phyloP scores from a whole-genome alignment of 1,284 basidiomycete genomes.

The Heterobasidion annosum region DNA sequence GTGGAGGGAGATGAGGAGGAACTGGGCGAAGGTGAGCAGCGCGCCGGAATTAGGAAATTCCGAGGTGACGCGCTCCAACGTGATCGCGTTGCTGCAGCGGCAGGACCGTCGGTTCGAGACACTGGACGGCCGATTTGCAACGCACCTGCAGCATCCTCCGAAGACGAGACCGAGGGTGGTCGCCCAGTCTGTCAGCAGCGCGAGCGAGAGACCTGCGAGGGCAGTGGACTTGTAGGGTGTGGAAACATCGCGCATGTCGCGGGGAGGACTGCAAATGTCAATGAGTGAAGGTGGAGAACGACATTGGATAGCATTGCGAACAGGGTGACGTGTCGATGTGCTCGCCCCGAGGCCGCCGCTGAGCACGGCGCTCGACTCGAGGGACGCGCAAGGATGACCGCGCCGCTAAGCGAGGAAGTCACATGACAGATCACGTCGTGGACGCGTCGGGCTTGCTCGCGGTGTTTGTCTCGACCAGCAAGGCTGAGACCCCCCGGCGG shows the following conservation, averaged over 20 bases:
- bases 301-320: too few species aligned
- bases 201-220: neutral
- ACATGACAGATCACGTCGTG: too few species aligned
- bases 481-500: too few species aligned
- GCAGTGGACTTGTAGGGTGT: neutral
- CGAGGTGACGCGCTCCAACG: slow-evolving; percentile 58
- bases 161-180: slow-evolving; percentile 62
- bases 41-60: slow-evolving; percentile 59
- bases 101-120: neutral
- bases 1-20: slow-evolving; percentile 63
- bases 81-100: slow-evolving; percentile 55
- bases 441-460: too few species aligned
- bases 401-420: too few species aligned
- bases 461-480: too few species aligned
- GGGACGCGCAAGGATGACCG: too few species aligned
- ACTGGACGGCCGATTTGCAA: neutral
- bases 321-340: too few species aligned
- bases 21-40: slow-evolving; percentile 82
- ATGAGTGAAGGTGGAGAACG: too few species aligned
- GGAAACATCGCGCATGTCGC: neutral
- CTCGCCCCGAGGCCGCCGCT: too few species aligned
- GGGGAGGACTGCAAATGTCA: too few species aligned
- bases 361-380: too few species aligned
- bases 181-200: slow-evolving; percentile 38
- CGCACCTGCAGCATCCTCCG: slow-evolving; percentile 65